Conservation (phyloP, 2,329 filamentous ascomycete genomes). For the Trichoderma polysporum region DNA sequence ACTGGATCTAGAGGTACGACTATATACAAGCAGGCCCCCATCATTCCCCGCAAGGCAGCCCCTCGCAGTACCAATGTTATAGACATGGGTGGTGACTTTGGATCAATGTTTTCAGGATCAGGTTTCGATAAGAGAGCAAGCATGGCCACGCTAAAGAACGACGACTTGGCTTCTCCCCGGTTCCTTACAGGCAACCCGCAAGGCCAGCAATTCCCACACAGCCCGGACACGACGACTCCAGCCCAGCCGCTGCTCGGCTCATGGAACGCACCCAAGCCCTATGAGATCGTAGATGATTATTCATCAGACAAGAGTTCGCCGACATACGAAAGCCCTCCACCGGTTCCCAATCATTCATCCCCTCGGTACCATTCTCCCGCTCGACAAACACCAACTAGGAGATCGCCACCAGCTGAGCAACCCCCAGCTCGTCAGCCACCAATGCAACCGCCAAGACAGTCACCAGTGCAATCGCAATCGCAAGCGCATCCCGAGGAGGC, state of each 20-base stretch:
- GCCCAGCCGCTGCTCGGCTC: conserved; percentile 50
- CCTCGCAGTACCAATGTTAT: conserved; percentile 41
- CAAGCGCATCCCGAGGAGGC: conserved; percentile 41
- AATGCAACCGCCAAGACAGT: conserved; percentile 25
- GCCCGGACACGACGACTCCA: conserved; percentile 45
- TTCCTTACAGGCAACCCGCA: conserved; percentile 48
- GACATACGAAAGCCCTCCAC: conserved; percentile 39
- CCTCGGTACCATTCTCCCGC: conserved; percentile 20
- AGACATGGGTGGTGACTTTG: conserved; percentile 59
- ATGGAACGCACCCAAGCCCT: conserved; percentile 49
- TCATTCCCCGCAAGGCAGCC: conserved; percentile 51
- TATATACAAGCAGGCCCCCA: conserved; percentile 53
- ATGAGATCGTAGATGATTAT: conserved; percentile 45
- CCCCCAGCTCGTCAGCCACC: conserved; percentile 19
- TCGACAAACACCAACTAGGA: conserved; percentile 1
- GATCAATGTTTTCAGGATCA: conserved; percentile 53
- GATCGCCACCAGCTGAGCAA: not conserved
- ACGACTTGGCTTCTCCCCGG: conserved; percentile 40
- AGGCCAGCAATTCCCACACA: conserved; percentile 42
- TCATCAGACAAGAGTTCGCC: conserved; percentile 38
- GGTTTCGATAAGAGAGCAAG: conserved; percentile 57
- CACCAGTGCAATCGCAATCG: conserved; percentile 39
- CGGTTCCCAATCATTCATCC: conserved; percentile 42
- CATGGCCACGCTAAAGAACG: conserved; percentile 47
- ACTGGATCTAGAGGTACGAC: conserved; percentile 52